A percentile compares a stretch with the other conserved stretches of the same genome.
These are phyloP conservation scores for Eucalyptus curtisii DNA, from an alignment of 345 rosid species.

Conservation along the genomic window DNA sequence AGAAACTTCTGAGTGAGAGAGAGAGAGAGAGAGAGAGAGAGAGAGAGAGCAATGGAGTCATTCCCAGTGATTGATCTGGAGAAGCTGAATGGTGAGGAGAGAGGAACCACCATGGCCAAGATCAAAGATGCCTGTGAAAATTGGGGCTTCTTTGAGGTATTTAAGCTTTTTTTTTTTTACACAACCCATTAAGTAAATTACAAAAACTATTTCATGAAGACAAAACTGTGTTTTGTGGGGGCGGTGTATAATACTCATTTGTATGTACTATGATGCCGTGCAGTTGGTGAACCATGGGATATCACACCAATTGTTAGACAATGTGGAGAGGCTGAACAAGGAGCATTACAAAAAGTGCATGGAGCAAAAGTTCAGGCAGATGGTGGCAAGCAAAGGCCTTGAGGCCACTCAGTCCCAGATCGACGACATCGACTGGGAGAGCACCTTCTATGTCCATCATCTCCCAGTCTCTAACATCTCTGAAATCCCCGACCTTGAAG, in stretches of 20 bases:
- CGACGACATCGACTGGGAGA: slow-evolving; percentile 68
- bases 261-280: not conserved
- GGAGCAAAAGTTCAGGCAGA: slow-evolving; percentile 60
- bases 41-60: slow-evolving; percentile 23
- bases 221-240: not conserved
- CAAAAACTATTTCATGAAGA: not conserved
- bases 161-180: not conserved
- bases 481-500: slow-evolving; percentile 45
- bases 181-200: not conserved
- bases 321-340: slow-evolving; percentile 53
- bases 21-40: not conserved
- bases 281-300: slow-evolving; percentile 70
- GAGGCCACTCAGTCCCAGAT: slow-evolving; percentile 40
- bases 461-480: slow-evolving; percentile 50
- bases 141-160: slow-evolving; percentile 86
- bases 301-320: slow-evolving; percentile 52
- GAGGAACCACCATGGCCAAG: slow-evolving; percentile 36
- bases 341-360: slow-evolving; percentile 50
- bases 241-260: not conserved
- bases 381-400: slow-evolving; percentile 43
- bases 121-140: slow-evolving; percentile 69
- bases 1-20: not conserved
- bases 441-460: slow-evolving; percentile 60
- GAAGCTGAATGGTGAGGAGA: slow-evolving; percentile 48
- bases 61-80: slow-evolving; percentile 57